These are phyloP conservation scores for Phytopythium boreale DNA, from an alignment of 352 stramenopile species.

Conservation along the genomic window DNA sequence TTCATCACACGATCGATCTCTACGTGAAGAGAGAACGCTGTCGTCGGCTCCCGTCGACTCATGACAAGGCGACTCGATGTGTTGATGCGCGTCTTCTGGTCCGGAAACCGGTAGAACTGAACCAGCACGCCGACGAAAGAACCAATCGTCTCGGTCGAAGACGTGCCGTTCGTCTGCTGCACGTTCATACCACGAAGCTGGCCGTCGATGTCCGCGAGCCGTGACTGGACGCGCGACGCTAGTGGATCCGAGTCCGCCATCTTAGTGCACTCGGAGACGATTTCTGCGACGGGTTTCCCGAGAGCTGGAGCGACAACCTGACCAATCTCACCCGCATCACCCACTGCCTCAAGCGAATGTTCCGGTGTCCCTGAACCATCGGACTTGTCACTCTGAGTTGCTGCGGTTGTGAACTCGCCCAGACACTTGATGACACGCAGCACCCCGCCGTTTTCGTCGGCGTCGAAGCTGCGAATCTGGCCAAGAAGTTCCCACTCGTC, in stretches of 20 bases:
- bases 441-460: background rate
- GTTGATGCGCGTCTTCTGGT: background rate
- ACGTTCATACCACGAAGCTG: background rate
- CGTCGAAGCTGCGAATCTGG: background rate
- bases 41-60: conserved; percentile 2
- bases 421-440: background rate
- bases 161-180: background rate
- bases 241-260: background rate
- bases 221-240: background rate
- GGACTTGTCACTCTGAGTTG: background rate
- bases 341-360: background rate
- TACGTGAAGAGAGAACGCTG: background rate
- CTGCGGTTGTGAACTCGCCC: background rate
- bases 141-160: background rate
- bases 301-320: background rate
- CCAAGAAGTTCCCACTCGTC: background rate
- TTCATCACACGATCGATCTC: background rate
- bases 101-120: conserved; percentile 1
- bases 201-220: background rate
- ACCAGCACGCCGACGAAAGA: background rate
- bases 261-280: background rate
- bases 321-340: background rate
- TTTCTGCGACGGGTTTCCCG: background rate
- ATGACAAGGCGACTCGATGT: background rate
- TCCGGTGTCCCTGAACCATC: too few relatives aligned